Conservation (phyloP, 106 monocot genomes). For the Acorus calamus region DNA sequence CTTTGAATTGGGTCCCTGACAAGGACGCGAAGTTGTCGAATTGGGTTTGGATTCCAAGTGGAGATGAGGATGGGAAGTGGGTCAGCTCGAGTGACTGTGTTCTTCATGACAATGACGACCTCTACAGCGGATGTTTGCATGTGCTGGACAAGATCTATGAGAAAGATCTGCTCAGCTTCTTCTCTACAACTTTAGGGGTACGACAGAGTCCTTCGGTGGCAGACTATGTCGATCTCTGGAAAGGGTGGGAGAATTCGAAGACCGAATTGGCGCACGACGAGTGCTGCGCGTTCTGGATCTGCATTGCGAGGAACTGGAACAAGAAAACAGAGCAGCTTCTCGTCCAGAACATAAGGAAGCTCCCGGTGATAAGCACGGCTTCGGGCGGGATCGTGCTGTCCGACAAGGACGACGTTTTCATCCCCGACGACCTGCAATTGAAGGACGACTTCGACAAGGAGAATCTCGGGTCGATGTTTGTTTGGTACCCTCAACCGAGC, state of each 20-base stretch:
- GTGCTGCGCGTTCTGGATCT: slow-evolving; percentile 30
- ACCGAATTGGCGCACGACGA: neutral
- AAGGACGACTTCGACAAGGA: slow-evolving; percentile 8
- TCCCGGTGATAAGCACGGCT: slow-evolving; percentile 7
- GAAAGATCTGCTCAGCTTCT: slow-evolving; percentile 13
- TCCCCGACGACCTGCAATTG: slow-evolving; percentile 36
- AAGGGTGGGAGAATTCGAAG: slow-evolving; percentile 16
- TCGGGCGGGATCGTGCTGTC: slow-evolving; percentile 2
- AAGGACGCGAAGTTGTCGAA: neutral
- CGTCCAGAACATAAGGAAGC: slow-evolving; percentile 7
- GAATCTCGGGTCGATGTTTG: slow-evolving; percentile 6
- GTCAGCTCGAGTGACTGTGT: slow-evolving; percentile 20
- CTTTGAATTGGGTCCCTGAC: slow-evolving; percentile 25
- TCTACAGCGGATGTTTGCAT: slow-evolving; percentile 16
- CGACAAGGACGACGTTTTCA: slow-evolving; percentile 20
- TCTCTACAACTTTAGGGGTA: slow-evolving; percentile 16
- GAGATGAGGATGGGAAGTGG: slow-evolving; percentile 25
- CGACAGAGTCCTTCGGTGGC: slow-evolving; percentile 5
- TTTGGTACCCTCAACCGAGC: slow-evolving; percentile 25
- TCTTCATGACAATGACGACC: slow-evolving; percentile 18
- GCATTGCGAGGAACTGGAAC: slow-evolving; percentile 18
- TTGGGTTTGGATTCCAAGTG: slow-evolving; percentile 32
- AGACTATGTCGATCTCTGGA: slow-evolving; percentile 31
- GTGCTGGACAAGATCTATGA: slow-evolving; percentile 33
- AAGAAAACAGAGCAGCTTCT: neutral